Base-by-base conservation (phyloP, 2,329 filamentous ascomycete genomes). In the Plenodomus biglobosus region DNA sequence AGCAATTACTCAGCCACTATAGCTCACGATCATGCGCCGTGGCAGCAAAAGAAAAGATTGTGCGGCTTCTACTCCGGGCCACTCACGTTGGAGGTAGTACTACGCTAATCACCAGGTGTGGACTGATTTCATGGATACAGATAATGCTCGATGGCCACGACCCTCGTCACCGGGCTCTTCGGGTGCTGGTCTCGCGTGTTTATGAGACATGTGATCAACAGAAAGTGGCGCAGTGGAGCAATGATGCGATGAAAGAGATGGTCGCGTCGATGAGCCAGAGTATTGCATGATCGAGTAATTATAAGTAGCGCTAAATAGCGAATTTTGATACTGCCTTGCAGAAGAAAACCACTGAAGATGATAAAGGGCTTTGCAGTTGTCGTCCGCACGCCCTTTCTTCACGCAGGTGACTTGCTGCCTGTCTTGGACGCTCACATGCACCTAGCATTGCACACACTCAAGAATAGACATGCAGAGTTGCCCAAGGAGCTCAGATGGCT, bases 21-120 rank as follows among this genome's bases (percentile, higher is more conserved):
- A 78, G 78, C 27, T 88, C 87, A 37, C 82, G 86, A 0, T 85
- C 84, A 44, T 78, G 88, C 50, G 77, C 81, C 2, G 70, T 77
- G 16, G 76, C 78, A 15, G 75, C 86, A 15, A 83, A 84, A 49
- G 83, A 81, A 44, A 83, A 85, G 65, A 79, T 94, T 18, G 58
- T 84, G 11, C 76, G 78, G 51, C 56, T 85, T 13, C 51, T 95
- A 15, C 86, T 85, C 61, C 80, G 86, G 35, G 84, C 85, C 2
- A 85, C 84, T 0, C 80, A 92, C 24, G 80, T 85, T 22, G 85
- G 82, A 1, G 90, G 88, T 1, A 90, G 87, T 69, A 88, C 85
- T 3, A 92, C 87, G n/a, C 76, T 95, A 38, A 80, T 90, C 32
- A 95, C 90, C 1, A 78, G 91, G 47, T 85, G 86, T 37, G 89